Conservation (phyloP, 2,329 filamentous ascomycete species). For the Ceratocystis huliohia region DNA sequence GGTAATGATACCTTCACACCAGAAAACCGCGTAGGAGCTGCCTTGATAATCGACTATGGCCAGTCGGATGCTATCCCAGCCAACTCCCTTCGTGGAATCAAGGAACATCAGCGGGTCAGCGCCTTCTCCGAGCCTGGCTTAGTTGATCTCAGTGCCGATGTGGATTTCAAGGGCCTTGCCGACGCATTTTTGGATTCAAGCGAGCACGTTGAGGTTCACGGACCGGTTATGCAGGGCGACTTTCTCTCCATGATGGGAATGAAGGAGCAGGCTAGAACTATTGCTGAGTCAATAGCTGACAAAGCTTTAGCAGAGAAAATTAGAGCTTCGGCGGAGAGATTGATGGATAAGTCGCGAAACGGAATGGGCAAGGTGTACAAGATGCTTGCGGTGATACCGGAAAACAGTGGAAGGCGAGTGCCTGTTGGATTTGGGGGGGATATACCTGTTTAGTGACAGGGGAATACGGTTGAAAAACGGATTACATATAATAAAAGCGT, state of each 20-base stretch:
- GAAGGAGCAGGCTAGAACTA: constrained; percentile 51
- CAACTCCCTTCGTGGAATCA: constrained; percentile 84
- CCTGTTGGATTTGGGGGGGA: constrained; percentile 89
- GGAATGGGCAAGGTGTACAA: constrained; percentile 97
- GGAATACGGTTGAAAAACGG: no score
- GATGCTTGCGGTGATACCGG: constrained; percentile 77
- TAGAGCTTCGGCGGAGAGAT: constrained; percentile 61
- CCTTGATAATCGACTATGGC: constrained; percentile 93
- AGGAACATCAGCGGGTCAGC: constrained; percentile 59
- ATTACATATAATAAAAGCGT: no score
- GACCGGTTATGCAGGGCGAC: constrained; percentile 70
- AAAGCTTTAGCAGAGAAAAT: constrained; percentile 40
- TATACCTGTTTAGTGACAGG: constrained; percentile 26
- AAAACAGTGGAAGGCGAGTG: constrained; percentile 57
- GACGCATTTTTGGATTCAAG: constrained; percentile 67
- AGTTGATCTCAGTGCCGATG: constrained; percentile 82
- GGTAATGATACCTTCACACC: constrained; percentile 35
- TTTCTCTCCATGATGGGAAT: constrained; percentile 79
- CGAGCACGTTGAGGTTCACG: constrained; percentile 77
- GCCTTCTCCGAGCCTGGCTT: constrained; percentile 69
- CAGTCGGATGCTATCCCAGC: constrained; percentile 56
- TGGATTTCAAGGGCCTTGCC: constrained; percentile 80
- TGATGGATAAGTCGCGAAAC: constrained; percentile 68
- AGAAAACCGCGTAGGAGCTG: constrained; percentile 47
- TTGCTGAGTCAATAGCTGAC: constrained; percentile 40